Percentiles rank a stretch among this genome's conserved stretches.
Evolutionary conservation across 805 yeast species (phyloP).

Genomic region (Nakazawaea ambrosiae): DNA sequence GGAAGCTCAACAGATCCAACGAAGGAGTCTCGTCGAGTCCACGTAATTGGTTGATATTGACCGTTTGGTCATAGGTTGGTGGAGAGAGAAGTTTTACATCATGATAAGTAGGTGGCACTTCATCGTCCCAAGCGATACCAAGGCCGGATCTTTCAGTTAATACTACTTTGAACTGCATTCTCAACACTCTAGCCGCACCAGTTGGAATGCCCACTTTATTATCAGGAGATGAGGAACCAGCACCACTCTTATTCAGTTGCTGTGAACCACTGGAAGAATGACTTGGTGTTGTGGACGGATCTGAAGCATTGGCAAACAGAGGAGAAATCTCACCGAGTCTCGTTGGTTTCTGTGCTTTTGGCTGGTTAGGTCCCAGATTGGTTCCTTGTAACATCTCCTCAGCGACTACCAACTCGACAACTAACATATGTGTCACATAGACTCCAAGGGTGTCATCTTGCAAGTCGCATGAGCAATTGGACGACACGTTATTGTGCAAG

Average conservation of each 20-base stretch:
- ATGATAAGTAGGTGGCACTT: slow-evolving; percentile 94
- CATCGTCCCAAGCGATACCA: slow-evolving; percentile 98
- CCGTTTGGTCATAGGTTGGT: slow-evolving; percentile 57
- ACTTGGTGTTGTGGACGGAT: slow-evolving; percentile 3
- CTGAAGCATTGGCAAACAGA: slow-evolving; percentile 27
- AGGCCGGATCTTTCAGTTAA: slow-evolving; percentile 89
- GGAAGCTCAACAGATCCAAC: slow-evolving; percentile 8
- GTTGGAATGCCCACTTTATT: slow-evolving; percentile 64
- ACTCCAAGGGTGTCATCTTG: slow-evolving; percentile 78
- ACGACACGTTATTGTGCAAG: slow-evolving; percentile 17
- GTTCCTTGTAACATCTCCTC: slow-evolving; percentile 61
- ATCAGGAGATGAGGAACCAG: slow-evolving; percentile 20
- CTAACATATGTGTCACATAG: slow-evolving; percentile 64
- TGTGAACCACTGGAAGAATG: background rate
- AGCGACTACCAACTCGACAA: slow-evolving; percentile 88
- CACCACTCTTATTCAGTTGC: slow-evolving; percentile 1
- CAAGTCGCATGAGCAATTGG: slow-evolving; percentile 71
- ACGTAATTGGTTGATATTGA: slow-evolving; percentile 11
- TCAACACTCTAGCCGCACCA: slow-evolving; percentile 87
- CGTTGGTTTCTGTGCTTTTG: slow-evolving; percentile 21
- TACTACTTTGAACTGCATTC: slow-evolving; percentile 88
- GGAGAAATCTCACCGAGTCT: slow-evolving; percentile 38
- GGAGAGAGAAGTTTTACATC: slow-evolving; percentile 82
- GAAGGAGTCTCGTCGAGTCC: slow-evolving; percentile 9
- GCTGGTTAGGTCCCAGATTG: slow-evolving; percentile 2